A percentile compares a stretch with the other conserved stretches of the same genome.
phyloP scores from a whole-genome alignment of 768 basidiomycete species.

The Pholiota microspora region DNA sequence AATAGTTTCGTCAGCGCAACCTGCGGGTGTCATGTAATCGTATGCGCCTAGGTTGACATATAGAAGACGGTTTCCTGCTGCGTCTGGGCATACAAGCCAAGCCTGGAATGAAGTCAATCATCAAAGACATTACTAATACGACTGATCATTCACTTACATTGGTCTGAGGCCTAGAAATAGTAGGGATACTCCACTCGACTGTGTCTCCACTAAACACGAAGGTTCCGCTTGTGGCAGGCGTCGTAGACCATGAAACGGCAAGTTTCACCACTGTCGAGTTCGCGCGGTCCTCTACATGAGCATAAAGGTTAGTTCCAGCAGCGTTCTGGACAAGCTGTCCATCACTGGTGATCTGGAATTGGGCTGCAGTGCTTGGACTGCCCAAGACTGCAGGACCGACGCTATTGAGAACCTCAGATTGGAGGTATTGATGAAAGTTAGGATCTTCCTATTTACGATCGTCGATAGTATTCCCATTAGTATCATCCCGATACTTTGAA shows the following conservation, averaged over 20 bases:
- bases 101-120: slow-evolving; percentile 31
- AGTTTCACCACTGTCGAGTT: slow-evolving; percentile 48
- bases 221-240: slow-evolving; percentile 44
- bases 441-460: slow-evolving; percentile 15
- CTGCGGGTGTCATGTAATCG: slow-evolving; percentile 53
- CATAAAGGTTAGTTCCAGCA: slow-evolving; percentile 43
- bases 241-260: slow-evolving; percentile 45
- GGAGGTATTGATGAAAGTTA: slow-evolving; percentile 40
- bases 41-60: slow-evolving; percentile 58
- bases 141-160: slow-evolving; percentile 35
- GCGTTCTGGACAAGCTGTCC: slow-evolving; percentile 54
- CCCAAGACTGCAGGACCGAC: slow-evolving; percentile 51
- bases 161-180: slow-evolving; percentile 47
- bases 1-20: slow-evolving; percentile 59
- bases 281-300: slow-evolving; percentile 43
- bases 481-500: background rate
- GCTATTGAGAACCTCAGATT: slow-evolving; percentile 42
- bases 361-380: slow-evolving; percentile 46
- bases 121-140: background rate
- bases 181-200: slow-evolving; percentile 52
- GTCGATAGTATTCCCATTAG: background rate
- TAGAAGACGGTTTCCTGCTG: slow-evolving; percentile 37
- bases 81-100: slow-evolving; percentile 57
- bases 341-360: slow-evolving; percentile 51
- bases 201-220: slow-evolving; percentile 60